Evolutionary conservation across 1,139 yeast genomes (phyloP).

Genomic region (Blastobotrys proliferans): DNA sequence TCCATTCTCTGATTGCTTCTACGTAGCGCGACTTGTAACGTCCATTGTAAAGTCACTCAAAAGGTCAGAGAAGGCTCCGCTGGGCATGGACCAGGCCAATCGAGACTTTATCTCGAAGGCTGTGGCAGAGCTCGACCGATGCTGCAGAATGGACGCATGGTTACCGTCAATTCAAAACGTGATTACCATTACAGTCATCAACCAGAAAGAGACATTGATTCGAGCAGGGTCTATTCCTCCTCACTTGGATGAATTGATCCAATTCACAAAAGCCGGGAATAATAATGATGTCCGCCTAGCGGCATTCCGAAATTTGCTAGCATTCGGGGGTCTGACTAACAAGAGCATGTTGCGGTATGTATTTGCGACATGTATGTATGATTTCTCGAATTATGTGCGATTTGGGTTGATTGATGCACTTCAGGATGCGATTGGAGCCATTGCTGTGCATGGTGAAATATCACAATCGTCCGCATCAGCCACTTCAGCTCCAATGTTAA

Average conservation of each 20-base stretch:
- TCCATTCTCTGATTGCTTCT: conserved; percentile 68
- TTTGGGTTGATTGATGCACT: conserved; percentile 48
- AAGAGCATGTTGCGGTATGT: conserved; percentile 56
- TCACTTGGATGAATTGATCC: conserved; percentile 47
- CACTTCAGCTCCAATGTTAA: conserved; percentile 13
- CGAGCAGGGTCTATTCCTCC: conserved; percentile 52
- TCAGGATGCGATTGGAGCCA: conserved; percentile 52
- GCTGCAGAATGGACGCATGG: conserved; percentile 82
- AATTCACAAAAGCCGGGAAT: conserved; percentile 49
- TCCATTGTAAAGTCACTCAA: conserved; percentile 51
- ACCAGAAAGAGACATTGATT: conserved; percentile 58
- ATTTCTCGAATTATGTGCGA: conserved; percentile 51
- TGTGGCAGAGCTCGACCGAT: conserved; percentile 61
- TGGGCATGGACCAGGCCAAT: conserved; percentile 8
- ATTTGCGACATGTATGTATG: conserved; percentile 55
- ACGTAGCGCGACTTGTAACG: conserved; percentile 55
- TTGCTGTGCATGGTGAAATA: conserved; percentile 59
- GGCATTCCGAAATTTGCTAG: conserved; percentile 66
- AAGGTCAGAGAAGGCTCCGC: conserved; percentile 11
- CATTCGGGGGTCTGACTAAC: conserved; percentile 75
- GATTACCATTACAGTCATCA: conserved; percentile 55
- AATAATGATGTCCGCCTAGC: conserved; percentile 55
- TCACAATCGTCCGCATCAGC: no score
- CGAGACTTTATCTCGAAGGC: conserved; percentile 42
- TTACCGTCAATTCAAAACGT: conserved; percentile 66